Evolutionary conservation across 2,329 filamentous ascomycete species (phyloP), one percentile per base, ranked within the genome.

Genomic region (Diaporthe citrichinensis): DNA sequence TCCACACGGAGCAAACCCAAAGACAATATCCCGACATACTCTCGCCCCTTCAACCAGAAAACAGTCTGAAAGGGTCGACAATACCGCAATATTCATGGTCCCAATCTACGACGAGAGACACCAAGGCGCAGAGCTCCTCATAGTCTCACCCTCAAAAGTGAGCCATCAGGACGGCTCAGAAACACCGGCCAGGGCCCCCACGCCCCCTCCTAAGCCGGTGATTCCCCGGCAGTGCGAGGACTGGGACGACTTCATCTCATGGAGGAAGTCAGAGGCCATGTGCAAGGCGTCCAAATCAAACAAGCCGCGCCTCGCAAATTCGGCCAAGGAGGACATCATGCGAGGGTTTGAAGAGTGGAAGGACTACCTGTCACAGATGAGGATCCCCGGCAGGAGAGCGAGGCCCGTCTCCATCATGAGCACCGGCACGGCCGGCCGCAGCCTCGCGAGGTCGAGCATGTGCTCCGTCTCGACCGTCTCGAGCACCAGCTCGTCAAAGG

Each of bases 91-190:
- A 14, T 74, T 76, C 39, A 71, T 76, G 61, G 75, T 76, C 17
- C 75, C 75, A 31, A 23, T 76, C n/a, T 67, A 75, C 49, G 75
- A 76, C 62, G 75, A 76, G 44, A 76, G 62, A 49, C 75, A 75
- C 31, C 75, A 76, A 28, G 75, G 75, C 53, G 75, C 75, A 34
- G 75, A 76, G 10, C 61, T 76, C 10, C 73, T 75, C 73, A 76
- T 76, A 41, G 57, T 76, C 9, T 72, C 75, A 8, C 62, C 74
- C 31, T 51, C 61, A 20, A 69, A 75, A 49, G 57, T 71, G 23
- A 46, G 23, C 39, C 55, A 31, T 9, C 53, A 71, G n/a, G 68
- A 71, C 12, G 39, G 53, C 9, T 59, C 51, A 36, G 51, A 59
- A 25, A 59, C 68, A 71, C 68, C 68, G 39, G 67, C 72, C 34